Evolutionary conservation across 805 yeast species (phyloP), one percentile per base, ranked within the genome.

Genomic region (Ogataea trehalophila): DNA sequence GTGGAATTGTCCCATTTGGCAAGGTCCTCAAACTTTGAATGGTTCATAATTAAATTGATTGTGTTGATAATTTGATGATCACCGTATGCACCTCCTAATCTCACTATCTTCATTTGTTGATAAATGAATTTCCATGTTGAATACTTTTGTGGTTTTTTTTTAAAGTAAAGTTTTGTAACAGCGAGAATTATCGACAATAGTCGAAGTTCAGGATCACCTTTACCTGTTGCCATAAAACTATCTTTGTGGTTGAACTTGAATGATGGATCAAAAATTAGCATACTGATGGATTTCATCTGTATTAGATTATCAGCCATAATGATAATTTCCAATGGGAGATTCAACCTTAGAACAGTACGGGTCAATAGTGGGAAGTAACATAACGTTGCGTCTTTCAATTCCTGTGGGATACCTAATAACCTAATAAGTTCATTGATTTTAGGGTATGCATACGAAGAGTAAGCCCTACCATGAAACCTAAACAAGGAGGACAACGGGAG

Each of bases 281-380:
- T 39, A 33, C 55, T 48, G 1, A 63, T 41, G 1, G 54, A 44
- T 2, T 44, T 20, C 37, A 37, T 6, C 39, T 61, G 43, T 5
- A 74, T 49, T 3, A 65, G 42, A 6, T 60, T 61, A 20, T 59
- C 55, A 11, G 71, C 67, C 29, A 72, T 61, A 0, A 59, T 46
- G 23, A 75, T 74, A 2, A 83, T 55, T 37, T 76, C 76, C 3
- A 81, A 70, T 1, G 90, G 79, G 6, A 82, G 53, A 15, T 76
- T 59, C 39, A 76, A 53, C 39, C 76, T 75, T 4, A 70, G 61
- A 4, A 74, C 63, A 1, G 72, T 48, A 47, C 69, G 68, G 45
- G 77, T 65, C 4, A 79, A 40, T 6, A 76, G 53, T 3, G 78
- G 76, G 18, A 61, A 63, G 50, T 65, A 67, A 47, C 65, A 64